These are phyloP conservation scores for Fraxinus americana DNA, from an alignment of 257 asterid species.

Conservation along the genomic window DNA sequence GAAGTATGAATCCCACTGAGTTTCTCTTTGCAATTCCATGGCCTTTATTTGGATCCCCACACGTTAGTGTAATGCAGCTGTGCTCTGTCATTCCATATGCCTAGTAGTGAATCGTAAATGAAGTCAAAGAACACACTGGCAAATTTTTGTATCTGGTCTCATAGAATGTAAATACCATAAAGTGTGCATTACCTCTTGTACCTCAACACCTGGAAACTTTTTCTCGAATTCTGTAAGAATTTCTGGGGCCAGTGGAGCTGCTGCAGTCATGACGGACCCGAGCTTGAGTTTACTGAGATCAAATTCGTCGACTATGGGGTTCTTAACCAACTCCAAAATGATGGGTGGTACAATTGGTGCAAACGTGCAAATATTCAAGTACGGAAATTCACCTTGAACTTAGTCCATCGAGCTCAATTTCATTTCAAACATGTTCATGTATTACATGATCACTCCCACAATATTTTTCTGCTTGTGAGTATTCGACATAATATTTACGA, in stretches of 20 bases:
- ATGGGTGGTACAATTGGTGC: slow-evolving; percentile 95
- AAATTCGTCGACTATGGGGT: slow-evolving; percentile 80
- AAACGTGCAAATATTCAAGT: slow-evolving; percentile 35
- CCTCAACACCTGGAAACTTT: slow-evolving; percentile 75
- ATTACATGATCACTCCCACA: too few species aligned
- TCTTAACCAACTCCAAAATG: slow-evolving; percentile 78
- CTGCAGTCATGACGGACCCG: slow-evolving; percentile 84
- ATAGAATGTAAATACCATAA: background rate
- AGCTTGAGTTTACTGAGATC: slow-evolving; percentile 71
- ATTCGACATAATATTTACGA: too few species aligned
- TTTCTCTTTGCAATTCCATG: slow-evolving; percentile 68
- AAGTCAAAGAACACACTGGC: background rate
- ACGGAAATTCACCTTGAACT: too few species aligned
- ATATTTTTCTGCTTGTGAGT: too few species aligned
- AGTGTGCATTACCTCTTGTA: slow-evolving; percentile 65
- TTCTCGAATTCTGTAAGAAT: slow-evolving; percentile 68
- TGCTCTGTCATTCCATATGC: slow-evolving; percentile 99
- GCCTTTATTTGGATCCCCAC: slow-evolving; percentile 57
- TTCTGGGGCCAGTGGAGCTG: slow-evolving; percentile 95
- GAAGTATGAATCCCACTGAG: slow-evolving; percentile 90
- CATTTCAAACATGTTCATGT: too few species aligned
- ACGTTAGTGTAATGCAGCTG: slow-evolving; percentile 86
- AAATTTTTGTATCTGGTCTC: background rate
- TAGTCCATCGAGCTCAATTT: too few species aligned
- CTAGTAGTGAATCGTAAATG: slow-evolving; percentile 31